These are phyloP conservation scores for Chlorella sp. DNA, from an alignment of 139 green algal genomes.

Conservation along the genomic window DNA sequence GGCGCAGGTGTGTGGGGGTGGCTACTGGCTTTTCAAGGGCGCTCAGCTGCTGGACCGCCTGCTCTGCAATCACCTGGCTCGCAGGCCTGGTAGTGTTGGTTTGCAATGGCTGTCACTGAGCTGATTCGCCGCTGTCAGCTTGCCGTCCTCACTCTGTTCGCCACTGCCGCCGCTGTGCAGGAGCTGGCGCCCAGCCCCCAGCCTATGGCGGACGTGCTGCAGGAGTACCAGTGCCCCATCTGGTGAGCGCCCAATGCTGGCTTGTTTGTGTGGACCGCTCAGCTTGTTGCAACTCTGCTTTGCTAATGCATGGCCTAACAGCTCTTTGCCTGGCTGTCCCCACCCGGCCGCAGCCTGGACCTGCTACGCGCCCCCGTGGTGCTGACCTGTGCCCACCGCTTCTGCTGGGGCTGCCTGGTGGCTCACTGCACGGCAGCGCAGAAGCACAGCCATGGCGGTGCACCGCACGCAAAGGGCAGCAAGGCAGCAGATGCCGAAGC, in stretches of 20 bases:
- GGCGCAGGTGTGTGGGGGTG: not conserved
- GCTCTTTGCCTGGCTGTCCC: not conserved
- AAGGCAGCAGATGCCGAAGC: not conserved
- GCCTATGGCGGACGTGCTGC: conserved; percentile 24
- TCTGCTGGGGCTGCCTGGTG: conserved; percentile 90
- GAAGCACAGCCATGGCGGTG: not conserved
- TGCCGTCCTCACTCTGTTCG: not conserved
- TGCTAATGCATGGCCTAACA: too few relatives aligned
- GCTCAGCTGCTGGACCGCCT: not conserved
- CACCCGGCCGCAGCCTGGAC: not conserved
- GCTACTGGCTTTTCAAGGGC: not conserved
- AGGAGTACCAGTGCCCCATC: conserved; percentile 83
- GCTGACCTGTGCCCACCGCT: conserved; percentile 86
- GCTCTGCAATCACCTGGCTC: not conserved
- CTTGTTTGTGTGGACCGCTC: not conserved
- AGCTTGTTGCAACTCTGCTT: not conserved
- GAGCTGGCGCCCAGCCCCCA: conserved; percentile 1
- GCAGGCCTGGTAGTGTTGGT: not conserved
- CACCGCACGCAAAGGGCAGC: not conserved
- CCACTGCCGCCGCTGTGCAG: not conserved
- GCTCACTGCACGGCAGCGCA: conserved; percentile 28
- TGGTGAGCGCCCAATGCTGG: conserved; percentile 61
- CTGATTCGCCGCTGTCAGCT: not conserved
- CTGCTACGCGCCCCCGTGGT: conserved; percentile 80
- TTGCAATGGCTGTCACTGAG: not conserved